Evolutionary conservation across 176 grass and related monocot genomes (phyloP), one percentile per base, ranked within the genome.

Genomic region (Phoenix dactylifera): DNA sequence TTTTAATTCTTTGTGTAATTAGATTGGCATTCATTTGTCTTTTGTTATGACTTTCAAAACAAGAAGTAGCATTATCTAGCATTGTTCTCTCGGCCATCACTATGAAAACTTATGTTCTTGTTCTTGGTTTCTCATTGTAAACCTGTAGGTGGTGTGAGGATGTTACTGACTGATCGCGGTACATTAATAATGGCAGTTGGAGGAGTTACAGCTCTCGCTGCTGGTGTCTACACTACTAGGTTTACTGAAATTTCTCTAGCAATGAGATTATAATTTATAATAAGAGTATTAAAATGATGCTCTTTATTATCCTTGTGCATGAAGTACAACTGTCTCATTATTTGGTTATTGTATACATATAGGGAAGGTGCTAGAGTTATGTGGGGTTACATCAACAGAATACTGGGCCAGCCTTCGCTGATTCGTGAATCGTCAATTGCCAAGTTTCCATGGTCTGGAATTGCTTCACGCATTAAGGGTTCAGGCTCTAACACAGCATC

Each of bases 351-450:
- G 68, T 51, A 57, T 84, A 56, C 61, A 53, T 84, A 52, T 54
- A 92, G 88, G 81, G 94, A 98, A 93, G 94, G 94, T 73, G 88
- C 85, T 18, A 92, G 79, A 32, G 94, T 98, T 73, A 78, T 68
- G 17, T 86, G 85, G 94, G 88, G 88, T 68, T 98, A 98, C 68
- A 54, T 98, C 26, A 98, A 89, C 76, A 88, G 88, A 83, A 89
- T 98, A 22, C 73, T 98, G 66, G 94, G 84, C 18, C 84, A 98
- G 60, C 94, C 94, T 50, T 98, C 88, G 44, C 58, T 98, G 58
- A 98, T 98, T 51, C 88, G 85, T 71, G 94, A 98, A 85, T 98
- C 94, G 72, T 89, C 94, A n/a, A 89, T 93, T 56, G 69, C 50
- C 17, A 98, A 98, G 70, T 89, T 92, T 18, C 79, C 76, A 52